These are phyloP conservation scores for Citrullus mucosospermus DNA, from an alignment of 306 rosid species.

Conservation along the genomic window DNA sequence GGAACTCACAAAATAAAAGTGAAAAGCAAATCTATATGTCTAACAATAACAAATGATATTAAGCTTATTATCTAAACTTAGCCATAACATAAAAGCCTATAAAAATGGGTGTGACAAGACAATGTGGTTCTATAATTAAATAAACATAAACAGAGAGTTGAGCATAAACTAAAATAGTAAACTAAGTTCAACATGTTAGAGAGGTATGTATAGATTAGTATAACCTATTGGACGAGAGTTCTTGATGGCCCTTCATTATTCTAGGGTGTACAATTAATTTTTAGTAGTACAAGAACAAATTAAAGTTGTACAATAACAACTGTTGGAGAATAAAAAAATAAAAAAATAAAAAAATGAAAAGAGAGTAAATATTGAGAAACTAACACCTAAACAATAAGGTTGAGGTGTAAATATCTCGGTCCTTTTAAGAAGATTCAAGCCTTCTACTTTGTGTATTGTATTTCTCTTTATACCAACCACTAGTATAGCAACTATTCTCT, in stretches of 20 bases:
- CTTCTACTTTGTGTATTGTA: too few species aligned
- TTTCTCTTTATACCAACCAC: too few species aligned
- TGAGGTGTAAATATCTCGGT: too few species aligned
- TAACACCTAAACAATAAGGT: too few species aligned
- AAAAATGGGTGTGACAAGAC: neutral
- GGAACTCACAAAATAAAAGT: too few species aligned
- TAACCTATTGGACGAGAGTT: neutral
- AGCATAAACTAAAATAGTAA: neutral
- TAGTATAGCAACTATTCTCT: too few species aligned
- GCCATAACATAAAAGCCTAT: neutral
- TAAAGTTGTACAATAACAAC: neutral
- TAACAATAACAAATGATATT: neutral
- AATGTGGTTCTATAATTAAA: too few species aligned
- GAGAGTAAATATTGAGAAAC: too few species aligned
- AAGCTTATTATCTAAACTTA: neutral
- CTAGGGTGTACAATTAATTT: neutral
- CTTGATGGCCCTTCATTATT: neutral
- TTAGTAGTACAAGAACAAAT: neutral
- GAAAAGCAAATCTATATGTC: neutral
- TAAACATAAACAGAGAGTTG: neutral
- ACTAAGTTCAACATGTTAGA: neutral
- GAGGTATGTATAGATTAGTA: neutral
- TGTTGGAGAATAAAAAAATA: too few species aligned
- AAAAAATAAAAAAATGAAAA: too few species aligned
- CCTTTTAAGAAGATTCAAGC: too few species aligned